phyloP scores from a whole-genome alignment of 208 protist genomes.

The Angomonas deanei region DNA sequence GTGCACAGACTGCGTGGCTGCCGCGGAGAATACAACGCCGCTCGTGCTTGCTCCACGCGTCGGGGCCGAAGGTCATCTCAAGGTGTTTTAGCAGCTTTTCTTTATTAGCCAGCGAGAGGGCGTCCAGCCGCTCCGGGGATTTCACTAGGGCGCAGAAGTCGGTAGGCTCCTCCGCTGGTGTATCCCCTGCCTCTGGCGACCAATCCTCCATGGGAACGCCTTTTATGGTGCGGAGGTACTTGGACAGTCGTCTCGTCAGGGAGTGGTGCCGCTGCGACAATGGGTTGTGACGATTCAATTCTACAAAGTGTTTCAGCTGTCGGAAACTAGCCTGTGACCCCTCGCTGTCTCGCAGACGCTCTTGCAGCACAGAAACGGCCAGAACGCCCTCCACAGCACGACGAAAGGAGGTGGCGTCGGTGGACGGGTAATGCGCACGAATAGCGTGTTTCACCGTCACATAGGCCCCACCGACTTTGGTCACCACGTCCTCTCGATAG shows the following conservation, averaged over 20 bases:
- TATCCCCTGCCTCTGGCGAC: neutral
- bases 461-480: neutral
- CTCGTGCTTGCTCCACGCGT: too few species aligned
- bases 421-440: too few species aligned
- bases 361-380: too few species aligned
- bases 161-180: neutral
- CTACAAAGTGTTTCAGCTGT: neutral
- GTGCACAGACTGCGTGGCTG: neutral
- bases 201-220: neutral
- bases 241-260: conserved; percentile 1
- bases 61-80: conserved; percentile 2
- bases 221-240: neutral
- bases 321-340: too few species aligned
- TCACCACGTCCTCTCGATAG: neutral
- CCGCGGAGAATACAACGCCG: too few species aligned
- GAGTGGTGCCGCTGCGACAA: neutral
- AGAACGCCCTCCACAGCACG: too few species aligned
- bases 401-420: too few species aligned
- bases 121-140: neutral
- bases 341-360: too few species aligned
- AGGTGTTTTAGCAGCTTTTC: conserved; percentile 7
- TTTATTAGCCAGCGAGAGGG: neutral
- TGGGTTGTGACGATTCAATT: neutral
- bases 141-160: neutral
- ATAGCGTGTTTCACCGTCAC: neutral